These are phyloP conservation scores for Mimosa bimucronata DNA, from an alignment of 306 rosid species.

Conservation along the genomic window DNA sequence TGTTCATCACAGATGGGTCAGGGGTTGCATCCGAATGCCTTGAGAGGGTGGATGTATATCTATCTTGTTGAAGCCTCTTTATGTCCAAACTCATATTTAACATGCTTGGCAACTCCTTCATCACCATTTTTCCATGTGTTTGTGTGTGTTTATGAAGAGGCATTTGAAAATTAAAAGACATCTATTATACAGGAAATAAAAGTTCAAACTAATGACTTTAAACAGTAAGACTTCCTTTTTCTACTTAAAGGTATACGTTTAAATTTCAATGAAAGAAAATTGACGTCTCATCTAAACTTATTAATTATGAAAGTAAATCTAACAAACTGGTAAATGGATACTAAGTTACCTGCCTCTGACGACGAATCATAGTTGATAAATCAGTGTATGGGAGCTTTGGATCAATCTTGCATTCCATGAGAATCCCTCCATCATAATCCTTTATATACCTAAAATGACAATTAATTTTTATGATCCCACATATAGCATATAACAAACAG, in stretches of 20 bases:
- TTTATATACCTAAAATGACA: slow-evolving; percentile 79
- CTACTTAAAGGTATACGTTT: neutral
- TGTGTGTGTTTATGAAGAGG: neutral
- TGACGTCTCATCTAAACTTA: neutral
- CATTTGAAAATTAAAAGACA: neutral
- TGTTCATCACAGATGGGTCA: slow-evolving; percentile 8
- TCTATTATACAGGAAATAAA: slow-evolving; percentile 6
- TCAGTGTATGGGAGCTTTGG: slow-evolving; percentile 93
- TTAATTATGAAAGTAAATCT: slow-evolving; percentile 29
- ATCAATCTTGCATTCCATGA: slow-evolving; percentile 98
- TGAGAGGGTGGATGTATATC: neutral
- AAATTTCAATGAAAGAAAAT: neutral
- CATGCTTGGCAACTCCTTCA: slow-evolving; percentile 6
- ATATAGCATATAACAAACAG: slow-evolving; percentile 2
- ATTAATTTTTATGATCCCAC: slow-evolving; percentile 26
- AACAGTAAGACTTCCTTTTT: neutral
- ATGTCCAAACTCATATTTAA: neutral
- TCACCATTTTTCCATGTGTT: neutral
- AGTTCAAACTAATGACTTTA: neutral
- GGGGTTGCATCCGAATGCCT: neutral
- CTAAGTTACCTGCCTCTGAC: slow-evolving; percentile 81
- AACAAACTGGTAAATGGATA: slow-evolving; percentile 13
- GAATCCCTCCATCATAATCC: slow-evolving; percentile 96
- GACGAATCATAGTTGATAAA: slow-evolving; percentile 90
- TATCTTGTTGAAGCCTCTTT: slow-evolving; percentile 1